phyloP scores from a whole-genome alignment of 257 asterid species.

The Solanum ossicruentum region DNA sequence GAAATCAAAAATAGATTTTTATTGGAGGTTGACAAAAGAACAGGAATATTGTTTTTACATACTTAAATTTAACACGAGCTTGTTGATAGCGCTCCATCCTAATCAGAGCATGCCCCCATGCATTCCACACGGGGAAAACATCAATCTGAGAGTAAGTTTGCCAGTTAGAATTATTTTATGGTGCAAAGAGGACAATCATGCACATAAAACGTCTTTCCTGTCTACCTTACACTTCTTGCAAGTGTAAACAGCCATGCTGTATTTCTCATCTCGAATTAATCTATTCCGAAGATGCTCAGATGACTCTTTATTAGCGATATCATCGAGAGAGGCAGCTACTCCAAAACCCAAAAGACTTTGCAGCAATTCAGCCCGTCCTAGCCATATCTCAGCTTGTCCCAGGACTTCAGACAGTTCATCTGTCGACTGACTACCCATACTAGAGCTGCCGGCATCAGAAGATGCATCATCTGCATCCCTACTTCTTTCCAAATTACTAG shows the following conservation, averaged over 20 bases:
- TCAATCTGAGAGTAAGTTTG: slow-evolving; percentile 46
- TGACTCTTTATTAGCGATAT: slow-evolving; percentile 85
- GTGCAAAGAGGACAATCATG: not conserved
- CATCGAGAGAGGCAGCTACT: slow-evolving; percentile 93
- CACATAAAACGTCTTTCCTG: not conserved
- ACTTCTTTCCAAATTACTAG: slow-evolving; percentile 64
- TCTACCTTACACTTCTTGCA: slow-evolving; percentile 96
- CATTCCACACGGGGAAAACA: slow-evolving; percentile 85
- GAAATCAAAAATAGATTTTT: not conserved
- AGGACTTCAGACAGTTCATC: slow-evolving; percentile 82
- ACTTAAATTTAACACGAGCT: slow-evolving; percentile 97
- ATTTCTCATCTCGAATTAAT: slow-evolving; percentile 73
- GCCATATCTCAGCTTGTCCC: slow-evolving; percentile 77
- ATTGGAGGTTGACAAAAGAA: not conserved
- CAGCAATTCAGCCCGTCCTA: slow-evolving; percentile 85
- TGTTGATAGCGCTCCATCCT: slow-evolving; percentile 95
- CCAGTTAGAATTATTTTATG: not conserved
- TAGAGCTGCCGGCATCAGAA: slow-evolving; percentile 92
- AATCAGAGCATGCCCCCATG: slow-evolving; percentile 96
- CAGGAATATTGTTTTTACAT: slow-evolving; percentile 1
- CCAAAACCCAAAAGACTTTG: slow-evolving; percentile 98
- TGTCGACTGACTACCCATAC: slow-evolving; percentile 74
- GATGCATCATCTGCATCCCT: slow-evolving; percentile 83
- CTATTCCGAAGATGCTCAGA: slow-evolving; percentile 86
- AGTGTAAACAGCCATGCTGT: slow-evolving; percentile 98